These are phyloP conservation scores for button mushroom (Agaricus bisporus) DNA, from an alignment of 768 basidiomycete genomes.

Conservation along the genomic window DNA sequence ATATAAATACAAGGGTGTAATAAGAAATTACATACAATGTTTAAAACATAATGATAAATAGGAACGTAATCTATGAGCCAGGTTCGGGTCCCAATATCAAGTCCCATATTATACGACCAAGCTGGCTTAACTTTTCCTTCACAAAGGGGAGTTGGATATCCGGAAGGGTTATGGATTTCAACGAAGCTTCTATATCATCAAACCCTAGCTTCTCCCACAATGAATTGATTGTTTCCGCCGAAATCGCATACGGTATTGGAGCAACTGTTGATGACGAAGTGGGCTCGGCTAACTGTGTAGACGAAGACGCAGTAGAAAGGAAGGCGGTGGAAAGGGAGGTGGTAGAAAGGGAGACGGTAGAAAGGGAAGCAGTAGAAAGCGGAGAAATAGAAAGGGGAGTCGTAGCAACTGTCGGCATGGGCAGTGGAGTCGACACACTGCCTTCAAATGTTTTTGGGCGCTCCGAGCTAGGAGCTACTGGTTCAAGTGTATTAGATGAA, in stretches of 20 bases:
- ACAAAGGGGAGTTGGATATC: background rate
- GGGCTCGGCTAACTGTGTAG: background rate
- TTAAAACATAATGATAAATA: background rate
- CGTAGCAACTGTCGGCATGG: too few relatives aligned
- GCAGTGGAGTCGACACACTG: background rate
- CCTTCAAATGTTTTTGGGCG: too few relatives aligned
- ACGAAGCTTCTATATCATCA: background rate
- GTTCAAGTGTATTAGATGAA: background rate
- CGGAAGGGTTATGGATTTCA: background rate
- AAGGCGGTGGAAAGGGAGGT: background rate
- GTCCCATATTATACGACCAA: background rate
- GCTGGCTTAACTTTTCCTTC: conserved; percentile 1
- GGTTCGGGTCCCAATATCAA: background rate
- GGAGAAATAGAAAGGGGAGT: background rate
- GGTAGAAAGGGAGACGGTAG: background rate
- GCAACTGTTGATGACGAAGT: background rate
- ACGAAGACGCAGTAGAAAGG: background rate
- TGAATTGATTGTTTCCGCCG: background rate
- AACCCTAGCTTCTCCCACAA: conserved; percentile 5
- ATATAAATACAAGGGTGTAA: too few relatives aligned
- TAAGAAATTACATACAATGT: background rate
- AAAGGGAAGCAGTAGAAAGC: background rate
- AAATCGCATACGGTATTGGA: background rate
- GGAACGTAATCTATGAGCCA: background rate
- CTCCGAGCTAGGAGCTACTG: background rate